These are phyloP conservation scores for Kodamaea hsintzibuensis DNA, from an alignment of 805 yeast genomes.

Conservation along the genomic window DNA sequence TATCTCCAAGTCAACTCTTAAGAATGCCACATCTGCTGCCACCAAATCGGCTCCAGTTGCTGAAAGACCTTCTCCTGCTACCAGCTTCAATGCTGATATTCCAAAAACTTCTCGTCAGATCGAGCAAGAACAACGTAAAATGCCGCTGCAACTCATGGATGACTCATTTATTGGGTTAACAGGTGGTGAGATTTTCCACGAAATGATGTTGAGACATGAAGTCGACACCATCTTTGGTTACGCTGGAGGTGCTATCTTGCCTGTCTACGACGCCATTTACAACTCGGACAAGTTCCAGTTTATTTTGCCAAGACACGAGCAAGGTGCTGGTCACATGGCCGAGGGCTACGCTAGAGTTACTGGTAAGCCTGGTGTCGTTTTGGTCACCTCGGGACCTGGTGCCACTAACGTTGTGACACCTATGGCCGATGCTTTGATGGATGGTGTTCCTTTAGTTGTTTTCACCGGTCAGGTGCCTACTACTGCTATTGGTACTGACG, in stretches of 20 bases:
- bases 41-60: conserved; percentile 12
- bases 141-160: conserved; percentile 50
- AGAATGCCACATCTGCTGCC: conserved; percentile 31
- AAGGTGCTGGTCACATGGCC: conserved; percentile 99
- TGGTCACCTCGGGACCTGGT: conserved; percentile 99
- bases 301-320: conserved; percentile 94
- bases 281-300: conserved; percentile 87
- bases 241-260: conserved; percentile 98
- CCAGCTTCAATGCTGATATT: conserved; percentile 43
- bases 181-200: conserved; percentile 99
- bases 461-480: conserved; percentile 98
- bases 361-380: conserved; percentile 96
- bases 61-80: conserved; percentile 47
- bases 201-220: conserved; percentile 95
- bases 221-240: conserved; percentile 97
- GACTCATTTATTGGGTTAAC: conserved; percentile 91
- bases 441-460: conserved; percentile 96
- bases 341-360: conserved; percentile 96
- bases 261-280: conserved; percentile 96
- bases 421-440: conserved; percentile 95
- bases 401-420: conserved; percentile 99
- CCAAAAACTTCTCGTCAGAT: conserved; percentile 8
- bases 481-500: conserved; percentile 94
- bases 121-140: conserved; percentile 18
- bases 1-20: conserved; percentile 31